These are phyloP conservation scores for Ogataea saltuana DNA, from an alignment of 805 yeast species.

Conservation along the genomic window DNA sequence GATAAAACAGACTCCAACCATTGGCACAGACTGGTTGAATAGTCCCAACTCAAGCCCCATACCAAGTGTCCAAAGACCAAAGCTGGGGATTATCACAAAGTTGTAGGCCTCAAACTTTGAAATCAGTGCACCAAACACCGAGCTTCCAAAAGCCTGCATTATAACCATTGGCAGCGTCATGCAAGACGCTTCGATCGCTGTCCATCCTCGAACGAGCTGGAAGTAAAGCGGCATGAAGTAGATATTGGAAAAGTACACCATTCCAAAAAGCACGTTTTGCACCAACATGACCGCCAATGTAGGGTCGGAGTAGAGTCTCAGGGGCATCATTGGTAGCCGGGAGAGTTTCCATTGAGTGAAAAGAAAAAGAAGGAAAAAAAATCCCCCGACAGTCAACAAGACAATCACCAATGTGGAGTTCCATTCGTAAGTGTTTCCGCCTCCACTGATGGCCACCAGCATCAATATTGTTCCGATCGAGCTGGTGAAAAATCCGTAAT, in stretches of 20 bases:
- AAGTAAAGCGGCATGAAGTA: conserved; percentile 52
- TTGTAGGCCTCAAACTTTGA: conserved; percentile 45
- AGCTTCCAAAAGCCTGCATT: conserved; percentile 43
- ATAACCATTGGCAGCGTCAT: conserved; percentile 47
- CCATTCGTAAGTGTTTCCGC: conserved; percentile 63
- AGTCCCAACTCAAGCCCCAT: conserved; percentile 39
- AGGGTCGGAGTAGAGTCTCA: conserved; percentile 41
- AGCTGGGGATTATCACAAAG: conserved; percentile 43
- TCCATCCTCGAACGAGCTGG: conserved; percentile 45
- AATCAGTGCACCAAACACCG: conserved; percentile 47
- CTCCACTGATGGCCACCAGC: conserved; percentile 59
- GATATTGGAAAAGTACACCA: conserved; percentile 46
- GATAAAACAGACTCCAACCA: conserved; percentile 39
- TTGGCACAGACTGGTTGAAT: conserved; percentile 33
- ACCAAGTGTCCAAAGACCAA: conserved; percentile 43
- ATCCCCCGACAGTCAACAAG: conserved; percentile 45
- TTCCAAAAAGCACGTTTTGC: conserved; percentile 50
- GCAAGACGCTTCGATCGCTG: conserved; percentile 42
- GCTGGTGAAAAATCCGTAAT: conserved; percentile 49
- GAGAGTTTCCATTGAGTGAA: conserved; percentile 52
- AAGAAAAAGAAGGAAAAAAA: conserved; percentile 43
- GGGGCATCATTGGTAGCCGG: conserved; percentile 55
- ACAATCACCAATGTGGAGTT: conserved; percentile 42
- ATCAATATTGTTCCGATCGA: conserved; percentile 50
- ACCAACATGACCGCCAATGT: conserved; percentile 38